phyloP scores from a whole-genome alignment of 495 filamentous ascomycete species.

The Aspergillus ellipticus region DNA sequence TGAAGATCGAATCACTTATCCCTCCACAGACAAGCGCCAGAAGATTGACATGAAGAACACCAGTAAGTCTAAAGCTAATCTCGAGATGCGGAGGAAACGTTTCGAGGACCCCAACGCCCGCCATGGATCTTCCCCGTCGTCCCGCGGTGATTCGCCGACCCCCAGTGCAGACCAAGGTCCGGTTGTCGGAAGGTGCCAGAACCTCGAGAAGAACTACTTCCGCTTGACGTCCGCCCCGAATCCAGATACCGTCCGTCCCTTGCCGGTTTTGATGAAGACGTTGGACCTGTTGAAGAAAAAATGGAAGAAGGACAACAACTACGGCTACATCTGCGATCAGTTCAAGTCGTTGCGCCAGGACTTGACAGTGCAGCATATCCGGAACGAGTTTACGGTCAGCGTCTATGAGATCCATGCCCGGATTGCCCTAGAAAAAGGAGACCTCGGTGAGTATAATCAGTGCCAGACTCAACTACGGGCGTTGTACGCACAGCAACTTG shows the following conservation, averaged over 20 bases:
- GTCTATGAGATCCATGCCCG: conserved; percentile 98
- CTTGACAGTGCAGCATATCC: conserved; percentile 95
- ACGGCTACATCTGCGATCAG: conserved; percentile 96
- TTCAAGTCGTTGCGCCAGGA: conserved; percentile 98
- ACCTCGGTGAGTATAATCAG: conserved; percentile 99
- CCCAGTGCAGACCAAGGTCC: conserved; percentile 62
- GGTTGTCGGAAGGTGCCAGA: conserved; percentile 77
- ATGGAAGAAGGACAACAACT: conserved; percentile 92
- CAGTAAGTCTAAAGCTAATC: conserved; percentile 87
- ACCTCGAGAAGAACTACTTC: conserved; percentile 91
- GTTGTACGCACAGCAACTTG: conserved; percentile 79
- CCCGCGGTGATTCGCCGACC: conserved; percentile 57
- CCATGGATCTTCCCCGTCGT: conserved; percentile 35
- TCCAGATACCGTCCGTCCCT: conserved; percentile 81
- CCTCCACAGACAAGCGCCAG: conserved; percentile 58
- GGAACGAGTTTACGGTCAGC: conserved; percentile 88
- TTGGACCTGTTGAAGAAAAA: conserved; percentile 87
- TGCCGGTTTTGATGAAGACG: conserved; percentile 73
- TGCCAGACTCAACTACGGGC: conserved; percentile 96
- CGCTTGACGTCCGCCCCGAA: conserved; percentile 87
- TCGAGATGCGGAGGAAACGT: conserved; percentile 84
- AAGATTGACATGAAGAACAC: conserved; percentile 45
- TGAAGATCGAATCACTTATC: conserved; percentile 73
- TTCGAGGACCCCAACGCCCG: conserved; percentile 66
- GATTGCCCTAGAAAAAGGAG: conserved; percentile 96